Evolutionary conservation across 352 stramenopile genomes (phyloP).

Genomic region (Globisporangium mamillatum): DNA sequence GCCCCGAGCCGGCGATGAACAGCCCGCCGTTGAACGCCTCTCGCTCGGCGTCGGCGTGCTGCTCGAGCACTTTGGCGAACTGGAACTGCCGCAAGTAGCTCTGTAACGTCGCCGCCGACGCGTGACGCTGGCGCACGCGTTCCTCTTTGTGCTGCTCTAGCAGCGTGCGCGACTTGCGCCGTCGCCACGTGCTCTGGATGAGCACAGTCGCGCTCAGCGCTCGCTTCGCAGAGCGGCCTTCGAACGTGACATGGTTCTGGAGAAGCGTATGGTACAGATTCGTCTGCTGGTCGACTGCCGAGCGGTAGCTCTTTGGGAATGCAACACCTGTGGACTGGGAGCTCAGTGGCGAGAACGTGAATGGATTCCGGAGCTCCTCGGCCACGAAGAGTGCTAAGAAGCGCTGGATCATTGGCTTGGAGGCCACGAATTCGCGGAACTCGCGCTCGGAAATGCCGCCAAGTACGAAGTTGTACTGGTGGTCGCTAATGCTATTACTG

Average conservation of each 20-base stretch:
- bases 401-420: slow-evolving; percentile 29
- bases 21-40: slow-evolving; percentile 57
- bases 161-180: slow-evolving; percentile 34
- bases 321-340: slow-evolving; percentile 16
- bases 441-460: slow-evolving; percentile 23
- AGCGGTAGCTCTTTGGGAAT: slow-evolving; percentile 13
- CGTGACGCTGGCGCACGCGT: slow-evolving; percentile 35
- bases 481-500: too few species aligned
- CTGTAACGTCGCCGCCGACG: slow-evolving; percentile 47
- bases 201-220: slow-evolving; percentile 37
- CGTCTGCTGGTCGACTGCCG: slow-evolving; percentile 25
- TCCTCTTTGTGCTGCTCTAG: slow-evolving; percentile 26
- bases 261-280: slow-evolving; percentile 46
- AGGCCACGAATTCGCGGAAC: slow-evolving; percentile 32
- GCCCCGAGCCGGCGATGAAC: slow-evolving; percentile 43
- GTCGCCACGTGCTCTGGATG: slow-evolving; percentile 69
- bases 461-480: background rate
- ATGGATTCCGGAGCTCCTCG: slow-evolving; percentile 65
- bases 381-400: slow-evolving; percentile 59
- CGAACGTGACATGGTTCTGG: slow-evolving; percentile 45
- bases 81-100: slow-evolving; percentile 47
- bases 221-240: slow-evolving; percentile 36
- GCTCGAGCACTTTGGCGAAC: slow-evolving; percentile 46
- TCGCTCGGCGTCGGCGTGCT: slow-evolving; percentile 47
- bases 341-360: slow-evolving; percentile 35